Conservation (phyloP, 2,329 filamentous ascomycete genomes). For the Plectosphaerella plurivora region DNA sequence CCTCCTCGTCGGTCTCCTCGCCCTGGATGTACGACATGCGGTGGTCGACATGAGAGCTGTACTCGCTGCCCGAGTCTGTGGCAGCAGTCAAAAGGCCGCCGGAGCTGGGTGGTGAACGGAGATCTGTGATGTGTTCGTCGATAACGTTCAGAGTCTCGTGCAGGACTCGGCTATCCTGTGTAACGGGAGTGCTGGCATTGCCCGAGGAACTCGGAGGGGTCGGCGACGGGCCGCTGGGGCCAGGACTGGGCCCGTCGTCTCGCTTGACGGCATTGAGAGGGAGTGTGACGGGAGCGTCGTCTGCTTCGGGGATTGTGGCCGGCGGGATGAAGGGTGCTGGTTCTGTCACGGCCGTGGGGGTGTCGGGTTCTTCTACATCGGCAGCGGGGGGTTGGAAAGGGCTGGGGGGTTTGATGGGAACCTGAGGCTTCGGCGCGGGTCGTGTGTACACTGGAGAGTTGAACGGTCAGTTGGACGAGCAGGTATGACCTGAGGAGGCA, state of each 20-base stretch:
- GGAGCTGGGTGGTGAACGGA: conserved; percentile 53
- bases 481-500: conserved; percentile 7
- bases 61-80: conserved; percentile 84
- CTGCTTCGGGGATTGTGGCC: conserved; percentile 18
- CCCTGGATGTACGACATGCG: conserved; percentile 89
- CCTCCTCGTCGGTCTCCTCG: conserved; percentile 92
- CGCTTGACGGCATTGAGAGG: conserved; percentile 36
- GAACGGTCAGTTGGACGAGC: conserved; percentile 3
- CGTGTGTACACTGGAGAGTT: conserved; percentile 56
- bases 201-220: conserved; percentile 27
- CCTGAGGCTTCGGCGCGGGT: conserved; percentile 42
- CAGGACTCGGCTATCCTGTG: conserved; percentile 67
- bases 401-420: not conserved
- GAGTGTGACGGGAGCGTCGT: conserved; percentile 28
- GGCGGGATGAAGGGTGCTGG: too few species aligned
- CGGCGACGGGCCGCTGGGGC: conserved; percentile 13
- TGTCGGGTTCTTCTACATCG: conserved; percentile 22
- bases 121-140: conserved; percentile 91
- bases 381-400: too few species aligned
- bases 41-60: conserved; percentile 73
- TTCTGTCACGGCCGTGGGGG: conserved; percentile 9
- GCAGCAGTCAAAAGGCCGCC: conserved; percentile 46
- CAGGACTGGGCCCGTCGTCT: conserved; percentile 19
- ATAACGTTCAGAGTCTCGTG: conserved; percentile 95
- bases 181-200: conserved; percentile 25